Percentiles rank a stretch among this genome's conserved stretches.
These are phyloP conservation scores for Rubia balearica DNA, from an alignment of 305 asterid species.

Conservation along the genomic window DNA sequence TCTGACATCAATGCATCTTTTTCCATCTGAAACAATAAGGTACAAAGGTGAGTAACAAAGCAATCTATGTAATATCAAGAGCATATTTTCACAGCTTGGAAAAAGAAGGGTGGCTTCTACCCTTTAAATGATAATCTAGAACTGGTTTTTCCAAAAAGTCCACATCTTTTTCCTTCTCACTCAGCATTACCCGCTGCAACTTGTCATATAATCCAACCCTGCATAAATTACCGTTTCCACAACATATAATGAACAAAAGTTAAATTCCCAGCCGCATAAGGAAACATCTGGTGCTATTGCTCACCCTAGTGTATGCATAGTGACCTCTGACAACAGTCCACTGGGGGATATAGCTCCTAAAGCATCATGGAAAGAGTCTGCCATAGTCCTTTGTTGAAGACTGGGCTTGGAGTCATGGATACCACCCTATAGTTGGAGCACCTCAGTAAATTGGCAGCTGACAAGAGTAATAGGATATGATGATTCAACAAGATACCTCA, in stretches of 20 bases:
- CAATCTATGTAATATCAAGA: slow-evolving; percentile 7
- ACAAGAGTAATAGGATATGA: slow-evolving; percentile 15
- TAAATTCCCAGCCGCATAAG: not conserved
- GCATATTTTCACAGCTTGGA: slow-evolving; percentile 8
- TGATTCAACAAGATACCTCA: slow-evolving; percentile 43
- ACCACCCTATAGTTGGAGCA: slow-evolving; percentile 43
- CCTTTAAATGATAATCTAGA: slow-evolving; percentile 29
- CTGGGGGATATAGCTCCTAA: slow-evolving; percentile 39
- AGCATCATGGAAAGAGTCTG: slow-evolving; percentile 72
- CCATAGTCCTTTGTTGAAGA: slow-evolving; percentile 47
- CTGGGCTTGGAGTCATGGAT: slow-evolving; percentile 29
- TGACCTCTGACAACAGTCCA: slow-evolving; percentile 27
- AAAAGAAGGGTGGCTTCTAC: slow-evolving; percentile 28
- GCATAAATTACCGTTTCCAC: slow-evolving; percentile 20
- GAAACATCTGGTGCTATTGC: slow-evolving; percentile 24
- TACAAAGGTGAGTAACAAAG: slow-evolving; percentile 13
- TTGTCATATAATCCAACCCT: slow-evolving; percentile 44
- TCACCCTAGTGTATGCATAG: slow-evolving; percentile 46
- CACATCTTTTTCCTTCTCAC: slow-evolving; percentile 57
- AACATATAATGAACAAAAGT: slow-evolving; percentile 10
- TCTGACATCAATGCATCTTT: slow-evolving; percentile 44
- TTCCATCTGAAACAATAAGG: slow-evolving; percentile 39
- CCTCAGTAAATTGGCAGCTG: not conserved
- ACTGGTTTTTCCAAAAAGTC: slow-evolving; percentile 36
- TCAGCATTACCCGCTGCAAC: slow-evolving; percentile 63